A percentile compares a stretch with the other conserved stretches of the same genome.
phyloP scores from a whole-genome alignment of 164 flowering plant genomes.

The Paratinospora sagittata region DNA sequence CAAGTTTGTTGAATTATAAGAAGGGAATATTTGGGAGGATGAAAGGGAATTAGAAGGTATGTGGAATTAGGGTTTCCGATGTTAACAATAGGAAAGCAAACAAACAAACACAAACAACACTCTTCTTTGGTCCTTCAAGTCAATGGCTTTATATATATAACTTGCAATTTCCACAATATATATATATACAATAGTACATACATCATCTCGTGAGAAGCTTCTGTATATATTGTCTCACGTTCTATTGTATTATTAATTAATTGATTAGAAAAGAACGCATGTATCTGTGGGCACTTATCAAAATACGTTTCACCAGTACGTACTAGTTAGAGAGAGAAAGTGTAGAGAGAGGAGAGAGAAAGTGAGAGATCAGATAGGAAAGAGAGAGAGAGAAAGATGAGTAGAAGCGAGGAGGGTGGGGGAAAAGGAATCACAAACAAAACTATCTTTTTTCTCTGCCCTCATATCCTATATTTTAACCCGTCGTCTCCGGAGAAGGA shows the following conservation, averaged over 20 bases:
- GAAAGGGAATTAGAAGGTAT: constrained; percentile 62
- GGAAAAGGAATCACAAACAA: constrained; percentile 44
- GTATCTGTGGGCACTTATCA: background rate
- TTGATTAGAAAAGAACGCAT: background rate
- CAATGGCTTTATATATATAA: constrained; percentile 28
- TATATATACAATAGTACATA: background rate
- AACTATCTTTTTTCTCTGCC: constrained; percentile 10
- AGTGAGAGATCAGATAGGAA: constrained; percentile 14
- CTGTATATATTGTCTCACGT: constrained; percentile 5
- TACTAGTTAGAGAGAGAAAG: background rate
- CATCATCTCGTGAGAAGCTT: constrained; percentile 10
- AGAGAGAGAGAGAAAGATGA: constrained; percentile 14
- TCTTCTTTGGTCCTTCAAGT: constrained; percentile 30
- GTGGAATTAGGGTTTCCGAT: constrained; percentile 36
- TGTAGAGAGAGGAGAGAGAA: background rate
- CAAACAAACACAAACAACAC: constrained; percentile 29
- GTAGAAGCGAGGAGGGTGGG: constrained; percentile 49
- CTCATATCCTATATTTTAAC: constrained; percentile 34
- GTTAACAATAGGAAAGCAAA: constrained; percentile 30
- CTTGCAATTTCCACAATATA: background rate
- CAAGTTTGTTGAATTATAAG: constrained; percentile 51
- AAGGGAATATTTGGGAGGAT: constrained; percentile 77
- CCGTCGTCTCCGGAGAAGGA: constrained; percentile 62
- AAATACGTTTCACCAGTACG: background rate
- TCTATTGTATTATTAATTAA: background rate